phyloP scores from a whole-genome alignment of 1,139 yeast genomes.

The Kodamaea suecica region DNA sequence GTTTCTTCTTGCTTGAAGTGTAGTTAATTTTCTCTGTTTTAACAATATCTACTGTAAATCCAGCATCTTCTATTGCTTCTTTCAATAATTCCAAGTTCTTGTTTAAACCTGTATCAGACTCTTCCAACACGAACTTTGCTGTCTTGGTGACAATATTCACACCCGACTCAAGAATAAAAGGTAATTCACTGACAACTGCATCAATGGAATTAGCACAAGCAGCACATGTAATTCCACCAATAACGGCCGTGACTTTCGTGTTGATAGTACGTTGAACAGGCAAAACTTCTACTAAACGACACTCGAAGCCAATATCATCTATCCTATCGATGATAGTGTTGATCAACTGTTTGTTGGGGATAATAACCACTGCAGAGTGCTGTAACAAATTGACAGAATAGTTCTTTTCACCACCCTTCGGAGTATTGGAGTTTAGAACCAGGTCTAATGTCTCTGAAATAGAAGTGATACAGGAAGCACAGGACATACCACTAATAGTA shows the following conservation, averaged over 20 bases:
- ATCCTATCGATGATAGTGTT: slow-evolving; percentile 46
- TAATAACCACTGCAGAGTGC: slow-evolving; percentile 43
- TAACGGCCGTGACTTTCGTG: slow-evolving; percentile 54
- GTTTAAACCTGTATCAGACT: too few species aligned
- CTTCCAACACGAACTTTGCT: slow-evolving; percentile 56
- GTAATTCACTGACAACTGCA: slow-evolving; percentile 46
- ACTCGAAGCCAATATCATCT: slow-evolving; percentile 55
- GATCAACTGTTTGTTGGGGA: slow-evolving; percentile 53
- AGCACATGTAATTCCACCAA: slow-evolving; percentile 76
- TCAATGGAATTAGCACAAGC: slow-evolving; percentile 62
- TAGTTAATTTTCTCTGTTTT: slow-evolving; percentile 41
- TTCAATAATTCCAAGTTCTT: slow-evolving; percentile 39
- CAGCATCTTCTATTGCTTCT: slow-evolving; percentile 59
- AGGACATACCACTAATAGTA: slow-evolving; percentile 63
- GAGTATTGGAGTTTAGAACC: slow-evolving; percentile 19
- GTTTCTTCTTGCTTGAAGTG: slow-evolving; percentile 41
- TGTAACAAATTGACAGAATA: slow-evolving; percentile 43
- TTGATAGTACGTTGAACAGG: slow-evolving; percentile 52
- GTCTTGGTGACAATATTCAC: slow-evolving; percentile 59
- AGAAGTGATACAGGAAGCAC: slow-evolving; percentile 54
- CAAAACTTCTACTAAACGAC: slow-evolving; percentile 54
- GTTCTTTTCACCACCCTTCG: slow-evolving; percentile 22
- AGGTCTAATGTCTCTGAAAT: slow-evolving; percentile 44
- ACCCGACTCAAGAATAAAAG: slow-evolving; percentile 52
- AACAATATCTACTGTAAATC: slow-evolving; percentile 56